These are phyloP conservation scores for Saccharomycopsis synnaedendra DNA, from an alignment of 805 yeast species.

Conservation along the genomic window DNA sequence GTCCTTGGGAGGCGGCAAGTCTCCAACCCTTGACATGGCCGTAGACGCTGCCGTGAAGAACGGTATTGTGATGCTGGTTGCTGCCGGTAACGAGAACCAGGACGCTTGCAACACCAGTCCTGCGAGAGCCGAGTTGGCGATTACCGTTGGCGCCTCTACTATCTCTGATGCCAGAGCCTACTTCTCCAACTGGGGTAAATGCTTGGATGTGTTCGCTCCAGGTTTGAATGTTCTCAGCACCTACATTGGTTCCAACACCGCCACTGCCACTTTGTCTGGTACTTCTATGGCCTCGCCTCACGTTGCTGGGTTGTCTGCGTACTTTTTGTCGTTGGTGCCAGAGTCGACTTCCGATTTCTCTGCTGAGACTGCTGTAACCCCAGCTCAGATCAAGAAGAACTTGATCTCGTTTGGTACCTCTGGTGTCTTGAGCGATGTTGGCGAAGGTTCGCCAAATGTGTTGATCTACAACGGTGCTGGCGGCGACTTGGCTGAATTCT, in stretches of 20 bases:
- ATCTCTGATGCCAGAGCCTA: slow-evolving; percentile 83
- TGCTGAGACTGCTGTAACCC: slow-evolving; percentile 38
- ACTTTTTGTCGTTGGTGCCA: slow-evolving; percentile 81
- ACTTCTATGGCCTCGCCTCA: slow-evolving; percentile 99
- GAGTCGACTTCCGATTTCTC: slow-evolving; percentile 48
- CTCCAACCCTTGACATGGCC: slow-evolving; percentile 77
- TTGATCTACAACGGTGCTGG: slow-evolving; percentile 80
- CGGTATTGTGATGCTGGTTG: slow-evolving; percentile 88
- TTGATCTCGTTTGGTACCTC: slow-evolving; percentile 58
- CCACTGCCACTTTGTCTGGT: slow-evolving; percentile 82
- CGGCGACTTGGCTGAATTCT: slow-evolving; percentile 53
- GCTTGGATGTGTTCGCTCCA: slow-evolving; percentile 96
- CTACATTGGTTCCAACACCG: slow-evolving; percentile 63
- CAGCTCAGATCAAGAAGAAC: slow-evolving; percentile 68
- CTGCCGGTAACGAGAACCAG: slow-evolving; percentile 91
- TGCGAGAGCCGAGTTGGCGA: slow-evolving; percentile 72
- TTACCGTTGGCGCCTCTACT: slow-evolving; percentile 94
- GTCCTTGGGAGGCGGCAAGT: slow-evolving; percentile 91
- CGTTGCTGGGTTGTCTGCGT: slow-evolving; percentile 83
- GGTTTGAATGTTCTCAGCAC: slow-evolving; percentile 84
- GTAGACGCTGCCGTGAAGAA: slow-evolving; percentile 83
- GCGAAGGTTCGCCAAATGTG: slow-evolving; percentile 64
- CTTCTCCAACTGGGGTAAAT: slow-evolving; percentile 90
- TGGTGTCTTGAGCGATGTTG: slow-evolving; percentile 47
- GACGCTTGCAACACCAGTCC: slow-evolving; percentile 93